Base-by-base conservation (phyloP, 31 red algal species). In the Odonthalia washingtoniensis region DNA sequence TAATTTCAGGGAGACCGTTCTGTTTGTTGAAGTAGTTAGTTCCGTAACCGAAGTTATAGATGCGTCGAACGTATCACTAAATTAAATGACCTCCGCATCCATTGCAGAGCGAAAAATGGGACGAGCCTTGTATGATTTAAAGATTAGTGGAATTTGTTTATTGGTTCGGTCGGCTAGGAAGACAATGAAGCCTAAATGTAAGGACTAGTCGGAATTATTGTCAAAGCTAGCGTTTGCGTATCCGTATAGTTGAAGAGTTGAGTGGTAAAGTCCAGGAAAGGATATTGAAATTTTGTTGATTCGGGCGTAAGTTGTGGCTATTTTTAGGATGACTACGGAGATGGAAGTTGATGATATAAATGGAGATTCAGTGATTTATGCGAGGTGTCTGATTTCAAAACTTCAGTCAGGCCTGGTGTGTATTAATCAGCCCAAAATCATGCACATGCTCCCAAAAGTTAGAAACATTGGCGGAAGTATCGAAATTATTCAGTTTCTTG, bases 21-120 rank as follows among this genome's bases (percentile, higher is more conserved):
- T n/a, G n/a, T n/a, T n/a, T n/a, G n/a, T n/a, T n/a, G n/a, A n/a
- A n/a, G n/a, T n/a, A n/a, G n/a, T n/a, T n/a, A n/a, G n/a, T n/a
- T n/a, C n/a, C n/a, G n/a, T n/a, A n/a, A n/a, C n/a, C n/a, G n/a
- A n/a, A n/a, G n/a, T n/a, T n/a, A n/a, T n/a, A 2, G 72, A 26
- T 17, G 3, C 3, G 46, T 87, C 84, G 38, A 87, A 87, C 1
- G 77, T 57, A 40, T 78, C 84, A 33, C 84, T 87, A 72, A 87
- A 87, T 46, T 68, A 43, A 77, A 76, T 87, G 4, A 75, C 72
- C 31, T 77, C 72, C 26, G 68, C 72, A 44, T 39, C 72, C 84
- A 87, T 87, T 57, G 57, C 72, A 28, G 84, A 87, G 3, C 84
- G 52, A 21, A 61, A 67, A 1, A 87, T 34, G 12, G 60, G 42